Evolutionary conservation across 768 basidiomycete genomes (phyloP).

Genomic region (Panellus pusillus): DNA sequence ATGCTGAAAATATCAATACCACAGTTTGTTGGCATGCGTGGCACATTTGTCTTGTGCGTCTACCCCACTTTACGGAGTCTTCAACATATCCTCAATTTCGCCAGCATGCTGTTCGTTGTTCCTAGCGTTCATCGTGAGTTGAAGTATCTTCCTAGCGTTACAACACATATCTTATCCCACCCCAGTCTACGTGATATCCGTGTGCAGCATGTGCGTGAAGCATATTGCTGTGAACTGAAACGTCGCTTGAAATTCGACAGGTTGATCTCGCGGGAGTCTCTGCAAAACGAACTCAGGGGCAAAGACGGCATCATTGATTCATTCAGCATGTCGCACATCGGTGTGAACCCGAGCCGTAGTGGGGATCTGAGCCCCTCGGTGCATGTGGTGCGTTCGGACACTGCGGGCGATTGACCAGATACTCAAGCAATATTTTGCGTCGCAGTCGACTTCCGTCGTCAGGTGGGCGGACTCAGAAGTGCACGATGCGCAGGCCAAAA

Average conservation of each 20-base stretch:
- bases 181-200: not conserved
- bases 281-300: not conserved
- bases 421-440: too few relatives aligned
- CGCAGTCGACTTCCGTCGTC: too few relatives aligned
- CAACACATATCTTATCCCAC: not conserved
- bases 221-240: not conserved
- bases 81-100: not conserved
- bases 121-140: not conserved
- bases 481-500: too few relatives aligned
- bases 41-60: not conserved
- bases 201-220: not conserved
- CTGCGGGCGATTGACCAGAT: too few relatives aligned
- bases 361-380: too few relatives aligned
- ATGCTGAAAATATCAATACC: not conserved
- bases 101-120: not conserved
- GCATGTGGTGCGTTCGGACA: too few relatives aligned
- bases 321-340: not conserved
- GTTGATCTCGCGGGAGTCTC: not conserved
- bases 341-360: too few relatives aligned
- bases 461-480: too few relatives aligned
- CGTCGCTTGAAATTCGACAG: too few relatives aligned
- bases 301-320: not conserved
- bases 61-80: not conserved
- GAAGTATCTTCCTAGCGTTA: not conserved
- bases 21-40: not conserved